phyloP scores from a whole-genome alignment of 2,329 filamentous ascomycete species.

The Trichoderma simmonsii region DNA sequence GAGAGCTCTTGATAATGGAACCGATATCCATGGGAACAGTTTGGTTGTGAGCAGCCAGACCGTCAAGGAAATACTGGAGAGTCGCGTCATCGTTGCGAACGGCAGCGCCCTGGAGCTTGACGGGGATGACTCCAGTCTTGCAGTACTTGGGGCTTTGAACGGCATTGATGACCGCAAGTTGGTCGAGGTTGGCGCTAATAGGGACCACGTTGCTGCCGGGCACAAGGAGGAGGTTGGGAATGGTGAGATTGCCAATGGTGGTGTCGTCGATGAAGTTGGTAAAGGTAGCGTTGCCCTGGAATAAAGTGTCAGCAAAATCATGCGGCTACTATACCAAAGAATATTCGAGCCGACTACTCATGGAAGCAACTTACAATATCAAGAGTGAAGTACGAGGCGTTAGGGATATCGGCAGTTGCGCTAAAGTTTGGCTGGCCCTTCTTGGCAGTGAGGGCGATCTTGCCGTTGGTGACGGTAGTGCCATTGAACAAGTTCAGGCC shows the following conservation, averaged over 20 bases:
- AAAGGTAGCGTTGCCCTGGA: conserved; percentile 62
- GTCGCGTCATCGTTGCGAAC: conserved; percentile 51
- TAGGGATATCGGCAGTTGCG: conserved; percentile 59
- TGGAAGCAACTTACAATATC: conserved; percentile 51
- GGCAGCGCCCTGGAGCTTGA: conserved; percentile 51
- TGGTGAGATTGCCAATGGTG: conserved; percentile 53
- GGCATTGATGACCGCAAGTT: conserved; percentile 43
- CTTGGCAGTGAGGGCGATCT: conserved; percentile 41
- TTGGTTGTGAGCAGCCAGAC: conserved; percentile 50
- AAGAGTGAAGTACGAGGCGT: conserved; percentile 61
- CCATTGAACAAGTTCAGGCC: conserved; percentile 56
- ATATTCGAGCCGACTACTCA: not conserved
- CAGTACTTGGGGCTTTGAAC: conserved; percentile 45
- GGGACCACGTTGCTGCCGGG: conserved; percentile 58
- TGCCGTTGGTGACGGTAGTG: conserved; percentile 49
- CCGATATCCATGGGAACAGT: conserved; percentile 52
- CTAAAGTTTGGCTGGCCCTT: conserved; percentile 57
- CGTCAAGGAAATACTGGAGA: conserved; percentile 55
- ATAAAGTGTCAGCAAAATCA: conserved; percentile 2
- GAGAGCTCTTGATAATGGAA: conserved; percentile 37
- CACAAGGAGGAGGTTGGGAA: conserved; percentile 55
- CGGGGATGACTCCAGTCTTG: conserved; percentile 51
- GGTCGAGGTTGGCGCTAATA: conserved; percentile 53
- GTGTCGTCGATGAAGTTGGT: conserved; percentile 52
- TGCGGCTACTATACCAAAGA: not conserved